Evolutionary conservation across 192 early-diverging fungal genomes (phyloP), one percentile per base, ranked within the genome.

Genomic region (Chytriomyces hyalinus): DNA sequence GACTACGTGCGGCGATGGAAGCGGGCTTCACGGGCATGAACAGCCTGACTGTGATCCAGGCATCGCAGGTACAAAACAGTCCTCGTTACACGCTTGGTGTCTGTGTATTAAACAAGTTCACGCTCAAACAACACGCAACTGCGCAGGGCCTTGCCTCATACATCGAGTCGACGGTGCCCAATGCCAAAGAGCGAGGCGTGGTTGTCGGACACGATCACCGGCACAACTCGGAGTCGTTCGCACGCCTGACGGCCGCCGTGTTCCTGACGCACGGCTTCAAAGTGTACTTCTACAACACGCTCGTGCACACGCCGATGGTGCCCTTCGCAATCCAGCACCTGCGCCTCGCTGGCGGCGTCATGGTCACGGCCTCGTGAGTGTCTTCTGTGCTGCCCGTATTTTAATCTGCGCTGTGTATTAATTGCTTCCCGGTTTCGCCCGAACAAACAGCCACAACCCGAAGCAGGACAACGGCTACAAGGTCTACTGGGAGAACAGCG

Each of bases 161-260:
- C 77, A 86, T 95, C 5, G 81, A 87, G 24, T 80, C 85, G 69
- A 77, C 81, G 43, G 88, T 92, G 6, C 74, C 84, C 47, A 71
- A 89, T 61, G 90, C 91, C 22, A 82, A 80, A 70, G 76, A 76
- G n/a, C 89, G 88, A 66, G 95, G 95, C 51, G 87, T 98, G 17
- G 96, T 98, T 9, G 88, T 98, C 62, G 96, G 95, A 49, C 92
- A 96, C 77, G 96, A 98, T 83, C 96, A 97, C 82, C 90, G 96
- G n/a, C 90, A 96, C 81, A 90, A 94, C 78, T 96, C 95, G 9
- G 77, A 83, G 13, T 81, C 81, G 49, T 98, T 97, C 88, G 94
- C 95, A 22, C 87, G 84, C 9, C 80, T 96, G 26, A 92, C 96
- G 0, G 96, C 93, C 3, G 92, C 91, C 17, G 92, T 92, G 6